Evolutionary conservation across 345 rosid genomes (phyloP), one percentile per base, ranked within the genome.

Genomic region (Crucihimalaya himalaica): DNA sequence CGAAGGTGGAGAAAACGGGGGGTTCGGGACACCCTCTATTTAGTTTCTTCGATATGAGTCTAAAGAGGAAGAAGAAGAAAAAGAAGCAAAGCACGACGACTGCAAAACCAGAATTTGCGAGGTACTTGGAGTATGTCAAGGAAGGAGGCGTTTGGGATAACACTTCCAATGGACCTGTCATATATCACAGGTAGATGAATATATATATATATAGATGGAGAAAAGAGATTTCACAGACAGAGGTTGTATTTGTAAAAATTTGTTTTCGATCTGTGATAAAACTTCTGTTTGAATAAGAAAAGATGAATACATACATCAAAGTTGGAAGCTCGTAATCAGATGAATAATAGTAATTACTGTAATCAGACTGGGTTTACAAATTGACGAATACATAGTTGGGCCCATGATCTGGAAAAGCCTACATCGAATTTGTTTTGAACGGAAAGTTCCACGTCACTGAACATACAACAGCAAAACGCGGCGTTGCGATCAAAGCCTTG

Each of bases 71-170:
- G 81, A 92, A 83, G 89, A 89, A 83, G 89, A 82, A 70, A 34
- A 53, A 54, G 59, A 74, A 87, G 27, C 84, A 82, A 80, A 92
- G 71, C 86, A 81, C 74, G 86, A 53, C 89, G 11, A 87, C 89
- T 6, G 84, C 94, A 0, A 87, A 68, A 62, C 94, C 94, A 1
- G 94, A 92, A 48, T 83, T 84, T 10, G 77, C 86, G 0, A 83
- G 96, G 82, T 92, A 92, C 69, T 32, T 92, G 45, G 83, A 87
- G 76, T 92, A 89, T 46, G 81, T 89, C 8, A 89, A 82, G 74
- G 94, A 92, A 40, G 93, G 88, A 2, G 96, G 96, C 19, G 65
- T 71, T 27, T 92, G 97, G 93, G 90, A 87, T 79, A 18, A 6
- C 2, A 71, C 58, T 19, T 81, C 87, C 10, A 83, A 81, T 66